Base-by-base conservation (phyloP, 345 rosid species). In the Salix arbutifolia region DNA sequence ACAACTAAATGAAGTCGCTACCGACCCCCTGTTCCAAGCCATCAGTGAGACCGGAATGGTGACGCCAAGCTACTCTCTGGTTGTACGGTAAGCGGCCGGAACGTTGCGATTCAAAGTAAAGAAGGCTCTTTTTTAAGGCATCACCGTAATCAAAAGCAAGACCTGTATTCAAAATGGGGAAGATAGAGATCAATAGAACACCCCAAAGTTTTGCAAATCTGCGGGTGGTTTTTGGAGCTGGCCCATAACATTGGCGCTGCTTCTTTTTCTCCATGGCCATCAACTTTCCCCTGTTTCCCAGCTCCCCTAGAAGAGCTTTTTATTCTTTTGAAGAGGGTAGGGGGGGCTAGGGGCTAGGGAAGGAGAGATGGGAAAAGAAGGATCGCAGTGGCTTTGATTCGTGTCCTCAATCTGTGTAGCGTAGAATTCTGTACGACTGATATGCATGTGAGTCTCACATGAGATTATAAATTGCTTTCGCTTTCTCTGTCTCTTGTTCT, bases 51-150 rank as follows among this genome's bases (percentile, higher is more conserved):
- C 76, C 85, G 9, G 85, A 82, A 62, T 82, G 81, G 71, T 82
- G 73, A 6, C 85, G 82, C 85, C 85, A 82, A n/a, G 76, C 19
- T 75, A 75, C 76, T 4, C 85, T 72, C 26, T 82, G 85, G 67
- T 67, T 75, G 74, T 78, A 50, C 8, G 85, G 85, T 26, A 82
- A 48, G 25, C 79, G 82, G 38, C 85, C 85, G n/a, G 85, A 82
- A 48, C 85, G 81, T 58, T 82, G 81, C 3, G 85, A 64, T 67
- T 82, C 85, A 40, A 82, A 82, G 78, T 82, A 82, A 70, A 82
- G 82, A 16, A 82, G 85, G 68, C 79, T 74, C 65, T 82, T 82
- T 4, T 73, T 73, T 9, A 82, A 48, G 18, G 85, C 85, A 18
- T 82, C 82, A 14, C 70, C 79, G 40, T 82, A 82, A 35, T 82